A percentile compares a stretch with the other conserved stretches of the same genome.
Evolutionary conservation across 1,284 basidiomycete species (phyloP).

Genomic region (Irpex sp.): DNA sequence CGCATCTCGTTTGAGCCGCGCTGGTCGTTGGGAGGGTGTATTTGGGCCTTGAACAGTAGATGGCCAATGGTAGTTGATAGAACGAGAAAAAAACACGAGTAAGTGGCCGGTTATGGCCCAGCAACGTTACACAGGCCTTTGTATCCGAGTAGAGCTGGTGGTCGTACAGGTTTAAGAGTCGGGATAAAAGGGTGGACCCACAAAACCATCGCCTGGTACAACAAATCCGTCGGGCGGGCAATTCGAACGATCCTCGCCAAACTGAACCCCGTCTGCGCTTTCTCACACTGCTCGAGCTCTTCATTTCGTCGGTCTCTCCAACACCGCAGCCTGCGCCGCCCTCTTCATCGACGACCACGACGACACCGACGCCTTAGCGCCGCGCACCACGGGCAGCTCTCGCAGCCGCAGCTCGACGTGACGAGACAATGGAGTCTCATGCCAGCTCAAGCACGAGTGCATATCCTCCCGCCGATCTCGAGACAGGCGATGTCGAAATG

Average conservation of each 20-base stretch:
- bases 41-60: background rate
- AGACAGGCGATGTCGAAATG: constrained; percentile 3
- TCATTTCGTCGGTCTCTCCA: background rate
- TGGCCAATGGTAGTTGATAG: background rate
- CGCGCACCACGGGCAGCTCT: background rate
- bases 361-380: constrained; percentile 1
- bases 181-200: constrained; percentile 12
- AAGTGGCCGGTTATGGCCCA: background rate
- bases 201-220: constrained; percentile 12
- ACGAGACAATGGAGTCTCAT: constrained; percentile 1
- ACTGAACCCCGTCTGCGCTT: constrained; percentile 4
- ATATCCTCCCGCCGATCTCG: background rate
- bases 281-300: constrained; percentile 9
- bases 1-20: background rate
- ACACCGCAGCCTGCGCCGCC: background rate
- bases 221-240: constrained; percentile 2
- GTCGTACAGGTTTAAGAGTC: background rate
- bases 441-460: background rate
- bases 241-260: constrained; percentile 8
- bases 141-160: background rate
- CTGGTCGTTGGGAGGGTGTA: background rate
- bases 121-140: background rate
- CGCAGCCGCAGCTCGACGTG: constrained; percentile 9
- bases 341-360: background rate
- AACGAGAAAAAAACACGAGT: background rate